Percentiles rank a stretch among this genome's conserved stretches.
Conservation (phyloP, 2,329 filamentous ascomycete species). For the Colletotrichum spaethianum region DNA sequence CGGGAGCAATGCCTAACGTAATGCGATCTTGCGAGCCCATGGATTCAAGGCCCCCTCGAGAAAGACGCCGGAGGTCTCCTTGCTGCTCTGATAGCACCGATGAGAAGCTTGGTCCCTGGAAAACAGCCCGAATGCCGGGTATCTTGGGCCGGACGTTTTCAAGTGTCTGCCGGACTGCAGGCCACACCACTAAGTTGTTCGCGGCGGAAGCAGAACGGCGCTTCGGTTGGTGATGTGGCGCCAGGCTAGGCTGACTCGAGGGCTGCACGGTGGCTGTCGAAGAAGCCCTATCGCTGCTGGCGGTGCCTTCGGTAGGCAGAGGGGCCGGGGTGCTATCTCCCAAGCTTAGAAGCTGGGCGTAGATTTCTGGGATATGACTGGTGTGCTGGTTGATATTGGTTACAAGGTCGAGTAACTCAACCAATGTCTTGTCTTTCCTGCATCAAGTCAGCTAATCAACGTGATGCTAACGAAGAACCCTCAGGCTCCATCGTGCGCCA, state of each 20-base stretch:
- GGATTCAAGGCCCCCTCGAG: slow-evolving; percentile 30
- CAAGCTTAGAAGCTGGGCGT: slow-evolving; percentile 1
- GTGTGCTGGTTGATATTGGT: slow-evolving; percentile 66
- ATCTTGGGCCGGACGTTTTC: slow-evolving; percentile 28
- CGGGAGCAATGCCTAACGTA: background rate
- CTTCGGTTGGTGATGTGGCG: background rate
- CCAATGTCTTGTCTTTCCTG: slow-evolving; percentile 75
- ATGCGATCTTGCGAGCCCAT: slow-evolving; percentile 10
- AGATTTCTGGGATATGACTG: slow-evolving; percentile 19
- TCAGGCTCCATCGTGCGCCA: slow-evolving; percentile 24
- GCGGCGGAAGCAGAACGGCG: slow-evolving; percentile 34
- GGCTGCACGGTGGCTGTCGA: slow-evolving; percentile 41
- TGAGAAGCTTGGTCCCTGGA: slow-evolving; percentile 27
- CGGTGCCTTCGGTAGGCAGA: slow-evolving; percentile 4
- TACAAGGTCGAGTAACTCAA: slow-evolving; percentile 71
- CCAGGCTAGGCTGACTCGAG: slow-evolving; percentile 16
- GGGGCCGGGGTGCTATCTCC: background rate
- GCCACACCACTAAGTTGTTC: slow-evolving; percentile 40
- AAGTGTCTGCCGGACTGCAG: slow-evolving; percentile 37
- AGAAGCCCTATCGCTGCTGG: slow-evolving; percentile 27
- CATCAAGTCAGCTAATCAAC: background rate
- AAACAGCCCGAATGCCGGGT: slow-evolving; percentile 17
- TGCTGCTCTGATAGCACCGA: slow-evolving; percentile 31
- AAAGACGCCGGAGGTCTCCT: slow-evolving; percentile 12
- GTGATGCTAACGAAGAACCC: slow-evolving; percentile 13